Evolutionary conservation across 2,329 filamentous ascomycete species (phyloP), one percentile per base, ranked within the genome.

Genomic region (Beauveria rudraprayagi): DNA sequence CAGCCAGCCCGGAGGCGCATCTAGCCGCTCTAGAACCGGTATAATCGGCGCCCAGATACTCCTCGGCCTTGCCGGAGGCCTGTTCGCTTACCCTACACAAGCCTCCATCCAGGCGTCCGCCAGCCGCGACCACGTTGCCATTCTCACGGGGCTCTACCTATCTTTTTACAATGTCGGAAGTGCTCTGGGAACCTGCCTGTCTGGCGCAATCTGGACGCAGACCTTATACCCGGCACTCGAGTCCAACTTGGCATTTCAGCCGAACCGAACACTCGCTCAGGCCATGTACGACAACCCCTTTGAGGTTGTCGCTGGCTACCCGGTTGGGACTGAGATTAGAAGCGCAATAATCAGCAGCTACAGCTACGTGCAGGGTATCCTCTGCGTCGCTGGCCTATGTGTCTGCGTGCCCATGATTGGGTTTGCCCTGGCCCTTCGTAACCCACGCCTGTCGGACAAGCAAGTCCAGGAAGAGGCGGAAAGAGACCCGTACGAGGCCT

Each of bases 11-110:
- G 82, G 83, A 14, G 81, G 80, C 1, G 70, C 74, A 0, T 73
- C 70, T 1, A 41, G 66, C 0, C 69, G 72, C 0, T 75, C 73
- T 2, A 73, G 80, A 47, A 73, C 76, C 0, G 84, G 83, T 2
- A 75, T 86, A 19, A 78, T 86, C 54, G 77, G 77, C 2, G 82
- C 76, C 0, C 82, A 86, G 65, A 71, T 86, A 2, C 70, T 86
- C 2, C 73, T 86, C 3, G 83, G 83, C 48, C 73, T 85, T 47
- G 82, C 82, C 0, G 83, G 82, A 11, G 84, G 83, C 1, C 71
- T 86, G 61, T 86, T 86, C 66, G 71, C 75, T 0, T 77, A 75
- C 56, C 75, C 75, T 0, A 75, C 74, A 0, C 73, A 76, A 54
- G 75, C 74, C 0, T 75, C 73, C 1, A 75, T 76, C 43, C 75